These are phyloP conservation scores for Lepraria neglecta DNA, from an alignment of 495 filamentous ascomycete genomes.

Conservation along the genomic window DNA sequence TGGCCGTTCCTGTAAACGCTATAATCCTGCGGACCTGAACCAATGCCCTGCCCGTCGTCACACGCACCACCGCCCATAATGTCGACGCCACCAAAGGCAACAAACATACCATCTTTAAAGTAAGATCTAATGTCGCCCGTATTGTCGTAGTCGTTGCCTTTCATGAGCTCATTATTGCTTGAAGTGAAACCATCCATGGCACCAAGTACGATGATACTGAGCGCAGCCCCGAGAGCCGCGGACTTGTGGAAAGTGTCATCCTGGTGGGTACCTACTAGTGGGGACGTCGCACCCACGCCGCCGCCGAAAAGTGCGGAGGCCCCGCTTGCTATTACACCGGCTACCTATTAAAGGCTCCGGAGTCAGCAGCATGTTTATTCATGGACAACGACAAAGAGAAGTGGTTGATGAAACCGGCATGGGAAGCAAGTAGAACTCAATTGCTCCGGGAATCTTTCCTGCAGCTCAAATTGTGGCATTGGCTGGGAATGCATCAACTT, in stretches of 20 bases:
- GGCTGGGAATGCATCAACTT: background rate
- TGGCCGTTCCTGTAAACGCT: conserved; percentile 27
- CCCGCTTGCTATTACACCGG: conserved; percentile 14
- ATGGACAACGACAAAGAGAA: too few relatives aligned
- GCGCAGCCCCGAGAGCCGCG: conserved; percentile 28
- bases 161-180: conserved; percentile 31
- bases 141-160: conserved; percentile 25
- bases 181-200: conserved; percentile 26
- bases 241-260: conserved; percentile 29
- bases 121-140: conserved; percentile 29
- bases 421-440: background rate
- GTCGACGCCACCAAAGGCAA: conserved; percentile 27
- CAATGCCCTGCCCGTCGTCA: conserved; percentile 30
- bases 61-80: conserved; percentile 33
- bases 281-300: conserved; percentile 16
- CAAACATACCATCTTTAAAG: conserved; percentile 26
- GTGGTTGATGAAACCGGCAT: too few relatives aligned
- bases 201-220: conserved; percentile 26
- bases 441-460: too few relatives aligned
- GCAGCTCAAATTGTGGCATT: too few relatives aligned
- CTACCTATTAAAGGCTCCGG: background rate
- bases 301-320: conserved; percentile 10
- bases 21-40: conserved; percentile 24
- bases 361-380: too few relatives aligned
- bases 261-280: background rate